Evolutionary conservation across 2,329 filamentous ascomycete genomes (phyloP), one percentile per base, ranked within the genome.

Genomic region (Pseudogymnoascus sp.): DNA sequence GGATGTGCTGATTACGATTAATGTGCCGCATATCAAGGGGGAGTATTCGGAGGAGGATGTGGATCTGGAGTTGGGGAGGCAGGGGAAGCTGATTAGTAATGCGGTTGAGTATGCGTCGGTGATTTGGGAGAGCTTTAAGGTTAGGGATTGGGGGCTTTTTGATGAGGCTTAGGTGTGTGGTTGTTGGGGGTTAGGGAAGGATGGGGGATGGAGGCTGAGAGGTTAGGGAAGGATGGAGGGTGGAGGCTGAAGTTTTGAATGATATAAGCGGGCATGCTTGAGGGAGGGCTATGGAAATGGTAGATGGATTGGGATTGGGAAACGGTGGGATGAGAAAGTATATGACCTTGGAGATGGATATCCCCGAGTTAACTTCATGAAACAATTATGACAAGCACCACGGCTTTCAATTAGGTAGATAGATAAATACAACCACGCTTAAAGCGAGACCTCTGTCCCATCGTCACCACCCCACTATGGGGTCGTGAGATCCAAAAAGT

Each of bases 1-100:
- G 1, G 93, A 97, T 75, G 77, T 97, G 40, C 78, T 96, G 56
- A 85, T 96, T 66, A 90, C 90, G 42, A 84, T 96, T 72, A 97
- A 96, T 75, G 89, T 96, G 59, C 93, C 92, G 28, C 88, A 94
- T 72, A 87, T 91, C 68, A 81, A 84, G 69, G 87, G 87, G 66
- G 84, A 89, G 73, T 91, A 91, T 72, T 80, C 86, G 69, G 84
- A 86, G 74, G 86, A 88, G 7, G 86, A 91, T 33, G 84, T 93
- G 14, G 84, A 90, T 71, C 76, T 87, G 63, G 81, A 85, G 71
- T 75, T 85, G 63, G 86, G 86, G 14, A 86, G 83, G 72, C 82
- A 83, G 70, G 89, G 87, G 3, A 81, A 84, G 74, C 76, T 90
- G 67, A 86, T 90, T 70, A 87, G 86, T 61, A 82, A 87, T 69